A percentile compares a stretch with the other conserved stretches of the same genome.
phyloP scores from a whole-genome alignment of 2,329 filamentous ascomycete species.

The Diaporthe capsici region DNA sequence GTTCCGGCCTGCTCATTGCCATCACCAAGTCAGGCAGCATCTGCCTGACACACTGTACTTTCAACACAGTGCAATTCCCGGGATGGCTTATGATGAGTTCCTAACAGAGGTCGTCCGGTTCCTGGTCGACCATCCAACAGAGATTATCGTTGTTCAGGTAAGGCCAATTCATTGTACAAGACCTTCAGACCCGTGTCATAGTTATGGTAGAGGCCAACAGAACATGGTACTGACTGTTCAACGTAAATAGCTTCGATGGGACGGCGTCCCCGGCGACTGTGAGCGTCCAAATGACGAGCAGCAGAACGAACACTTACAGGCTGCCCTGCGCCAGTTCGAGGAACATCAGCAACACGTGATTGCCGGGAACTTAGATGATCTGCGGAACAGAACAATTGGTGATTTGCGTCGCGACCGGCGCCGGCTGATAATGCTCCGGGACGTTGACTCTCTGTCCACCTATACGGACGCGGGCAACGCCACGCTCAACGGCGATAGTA shows the following conservation, averaged over 20 bases:
- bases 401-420: conserved; percentile 53
- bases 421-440: conserved; percentile 55
- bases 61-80: conserved; percentile 64
- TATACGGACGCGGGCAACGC: conserved; percentile 59
- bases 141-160: conserved; percentile 64
- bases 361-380: conserved; percentile 52
- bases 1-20: conserved; percentile 64
- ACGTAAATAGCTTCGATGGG: conserved; percentile 51
- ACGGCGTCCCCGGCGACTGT: conserved; percentile 63
- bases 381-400: conserved; percentile 50
- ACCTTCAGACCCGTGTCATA: neutral
- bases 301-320: conserved; percentile 53
- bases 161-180: conserved; percentile 43
- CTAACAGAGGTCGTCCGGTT: conserved; percentile 58
- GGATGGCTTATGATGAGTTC: conserved; percentile 62
- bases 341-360: conserved; percentile 45
- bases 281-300: conserved; percentile 57
- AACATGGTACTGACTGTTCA: conserved; percentile 4
- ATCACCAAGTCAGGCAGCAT: conserved; percentile 55
- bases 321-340: conserved; percentile 49
- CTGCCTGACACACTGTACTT: conserved; percentile 64
- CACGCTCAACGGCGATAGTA: conserved; percentile 55
- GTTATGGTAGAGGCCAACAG: no score
- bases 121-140: conserved; percentile 55
- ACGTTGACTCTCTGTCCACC: conserved; percentile 55